Evolutionary conservation across 768 basidiomycete species (phyloP).

Genomic region (Myochromella boudieri): DNA sequence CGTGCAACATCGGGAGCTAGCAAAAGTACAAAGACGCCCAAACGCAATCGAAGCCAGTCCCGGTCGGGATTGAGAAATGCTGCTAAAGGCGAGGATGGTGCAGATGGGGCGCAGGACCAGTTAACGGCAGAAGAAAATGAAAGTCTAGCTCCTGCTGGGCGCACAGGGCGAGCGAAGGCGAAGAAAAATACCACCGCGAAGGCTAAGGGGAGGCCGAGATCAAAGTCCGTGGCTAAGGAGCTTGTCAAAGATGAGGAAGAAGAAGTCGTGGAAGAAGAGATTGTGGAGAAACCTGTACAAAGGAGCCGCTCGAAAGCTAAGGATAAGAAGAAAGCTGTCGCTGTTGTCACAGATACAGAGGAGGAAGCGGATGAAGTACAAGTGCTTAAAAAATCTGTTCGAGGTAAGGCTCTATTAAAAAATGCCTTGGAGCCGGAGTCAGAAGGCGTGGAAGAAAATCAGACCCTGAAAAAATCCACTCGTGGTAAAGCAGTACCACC

Average conservation of each 20-base stretch:
- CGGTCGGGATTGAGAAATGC: constrained; percentile 15
- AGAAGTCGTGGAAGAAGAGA: constrained; percentile 4
- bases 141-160: background rate
- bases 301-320: constrained; percentile 11
- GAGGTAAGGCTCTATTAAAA: constrained; percentile 4
- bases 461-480: constrained; percentile 8
- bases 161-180: constrained; percentile 6
- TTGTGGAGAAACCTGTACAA: constrained; percentile 8
- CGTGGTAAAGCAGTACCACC: constrained; percentile 3
- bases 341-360: constrained; percentile 12
- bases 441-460: background rate
- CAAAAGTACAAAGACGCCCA: constrained; percentile 18
- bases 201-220: constrained; percentile 22
- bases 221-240: constrained; percentile 18
- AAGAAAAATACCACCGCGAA: constrained; percentile 13
- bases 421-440: constrained; percentile 5
- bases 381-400: constrained; percentile 10
- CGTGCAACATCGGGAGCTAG: constrained; percentile 6
- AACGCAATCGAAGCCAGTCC: constrained; percentile 15
- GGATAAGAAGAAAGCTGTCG: too few relatives aligned
- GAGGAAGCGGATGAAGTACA: constrained; percentile 17
- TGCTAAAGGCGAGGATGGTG: constrained; percentile 24
- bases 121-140: constrained; percentile 8
- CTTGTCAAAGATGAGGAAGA: constrained; percentile 17
- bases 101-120: constrained; percentile 21